Percentiles rank a stretch among this genome's conserved stretches.
phyloP scores from a whole-genome alignment of 2,329 filamentous ascomycete species.

The Neofusicoccum kwambonambiense region DNA sequence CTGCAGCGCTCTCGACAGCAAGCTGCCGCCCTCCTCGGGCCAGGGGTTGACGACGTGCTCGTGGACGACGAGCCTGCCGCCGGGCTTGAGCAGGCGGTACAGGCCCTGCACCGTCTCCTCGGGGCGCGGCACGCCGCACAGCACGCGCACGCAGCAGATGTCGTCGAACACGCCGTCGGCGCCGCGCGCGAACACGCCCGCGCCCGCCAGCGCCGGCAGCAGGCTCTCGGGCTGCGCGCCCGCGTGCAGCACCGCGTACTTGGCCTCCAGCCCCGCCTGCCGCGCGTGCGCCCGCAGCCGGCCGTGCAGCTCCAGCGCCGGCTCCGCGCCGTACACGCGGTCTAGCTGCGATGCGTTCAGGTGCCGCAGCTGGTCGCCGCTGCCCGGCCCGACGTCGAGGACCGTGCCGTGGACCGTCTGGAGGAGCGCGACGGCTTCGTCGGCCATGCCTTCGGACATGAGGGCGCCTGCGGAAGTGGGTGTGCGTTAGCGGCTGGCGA shows the following conservation, averaged over 20 bases:
- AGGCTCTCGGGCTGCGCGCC: constrained; percentile 49
- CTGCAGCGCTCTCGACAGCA: constrained; percentile 48
- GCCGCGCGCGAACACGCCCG: constrained; percentile 37
- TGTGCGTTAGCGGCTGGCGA: constrained; percentile 32
- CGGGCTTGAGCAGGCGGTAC: constrained; percentile 53
- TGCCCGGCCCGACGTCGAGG: constrained; percentile 50
- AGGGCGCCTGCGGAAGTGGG: constrained; percentile 25
- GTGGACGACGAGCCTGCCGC: constrained; percentile 54
- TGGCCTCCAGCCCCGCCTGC: constrained; percentile 42
- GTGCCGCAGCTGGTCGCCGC: constrained; percentile 49
- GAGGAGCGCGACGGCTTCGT: constrained; percentile 30
- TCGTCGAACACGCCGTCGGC: constrained; percentile 52
- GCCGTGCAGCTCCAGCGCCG: constrained; percentile 48
- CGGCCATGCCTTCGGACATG: constrained; percentile 39
- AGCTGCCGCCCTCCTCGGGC: constrained; percentile 39
- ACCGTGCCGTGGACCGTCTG: constrained; percentile 30
- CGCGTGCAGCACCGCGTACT: constrained; percentile 51
- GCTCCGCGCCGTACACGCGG: constrained; percentile 56
- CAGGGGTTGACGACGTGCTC: constrained; percentile 58
- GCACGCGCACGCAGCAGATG: constrained; percentile 53
- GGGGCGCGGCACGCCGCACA: constrained; percentile 54
- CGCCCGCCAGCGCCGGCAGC: constrained; percentile 44
- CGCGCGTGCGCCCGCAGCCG: constrained; percentile 43
- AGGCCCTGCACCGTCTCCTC: constrained; percentile 47
- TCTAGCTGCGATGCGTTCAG: constrained; percentile 45